Base-by-base conservation (phyloP, 768 basidiomycete genomes). In the Termitomyces sp. region DNA sequence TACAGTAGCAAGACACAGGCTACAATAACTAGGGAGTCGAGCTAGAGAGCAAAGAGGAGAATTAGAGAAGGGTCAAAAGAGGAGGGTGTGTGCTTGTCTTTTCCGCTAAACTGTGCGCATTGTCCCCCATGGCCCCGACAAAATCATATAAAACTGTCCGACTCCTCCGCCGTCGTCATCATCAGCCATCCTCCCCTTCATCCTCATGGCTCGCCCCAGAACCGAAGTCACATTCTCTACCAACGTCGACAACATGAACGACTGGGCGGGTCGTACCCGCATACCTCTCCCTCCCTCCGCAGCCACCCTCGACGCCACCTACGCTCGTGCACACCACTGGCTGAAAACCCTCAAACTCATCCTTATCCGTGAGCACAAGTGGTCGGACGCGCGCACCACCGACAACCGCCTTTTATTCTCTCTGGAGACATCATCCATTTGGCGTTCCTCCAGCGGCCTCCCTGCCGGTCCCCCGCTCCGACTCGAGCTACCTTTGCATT, bases 201-300 rank as follows among this genome's bases (percentile, higher is more conserved):
- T 7, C 34, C 11, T 34, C 17, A 47, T 58, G 57, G 52, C 68
- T 32, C 67, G 66, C 55, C 68, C 78, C n/a, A 64, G 68, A 44
- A 74, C 78, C 42, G 81, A 89, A 66, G 82, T 91, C 69, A 78
- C 85, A 58, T 92, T 91, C 68, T 89, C 87, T 61, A 85, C 83
- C 69, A 84, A 89, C 65, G 86, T 92, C 68, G 77, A 77, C 56
- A 85, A 86, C 68, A 89, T 93, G 85, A 87, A 91, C 71, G 84
- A 79, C 57, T 93, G 90, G 90, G 87, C 91, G 0, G 76, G 73
- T 55, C 83, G 89, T 56, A 91, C 89, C 0, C 78, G 83, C 67
- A 90, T 93, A 48, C 88, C 89, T 41, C 77, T 93, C 59, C 90
- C 89, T 63, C 89, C 86, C 51, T 89, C 88, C 49, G 89, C 91